Evolutionary conservation across 257 asterid species (phyloP).

Genomic region (Capsicum chinense): DNA sequence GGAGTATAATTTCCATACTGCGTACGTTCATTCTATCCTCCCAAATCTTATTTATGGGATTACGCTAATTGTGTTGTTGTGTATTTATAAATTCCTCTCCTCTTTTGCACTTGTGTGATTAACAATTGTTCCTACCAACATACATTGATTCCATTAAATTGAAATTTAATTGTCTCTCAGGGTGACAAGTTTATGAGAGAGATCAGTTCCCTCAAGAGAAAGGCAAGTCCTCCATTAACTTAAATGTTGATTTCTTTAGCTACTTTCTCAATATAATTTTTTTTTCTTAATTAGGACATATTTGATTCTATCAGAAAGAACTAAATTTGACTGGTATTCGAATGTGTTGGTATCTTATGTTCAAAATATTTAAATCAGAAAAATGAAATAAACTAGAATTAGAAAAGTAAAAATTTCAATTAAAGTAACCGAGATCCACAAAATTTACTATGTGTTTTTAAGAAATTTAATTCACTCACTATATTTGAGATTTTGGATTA

Average conservation of each 20-base stretch:
- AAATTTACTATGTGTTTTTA: no score
- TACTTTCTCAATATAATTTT: not conserved
- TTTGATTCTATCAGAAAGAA: no score
- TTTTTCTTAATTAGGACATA: not conserved
- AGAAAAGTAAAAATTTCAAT: no score
- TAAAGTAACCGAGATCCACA: no score
- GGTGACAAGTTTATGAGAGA: constrained; percentile 56
- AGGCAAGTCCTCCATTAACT: constrained; percentile 52
- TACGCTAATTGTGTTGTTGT: not conserved
- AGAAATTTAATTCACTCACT: no score
- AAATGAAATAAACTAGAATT: no score
- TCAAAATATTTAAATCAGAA: no score
- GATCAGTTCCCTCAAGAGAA: constrained; percentile 56
- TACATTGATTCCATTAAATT: not conserved
- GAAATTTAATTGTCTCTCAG: constrained; percentile 44
- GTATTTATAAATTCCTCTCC: not conserved
- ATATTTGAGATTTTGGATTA: no score
- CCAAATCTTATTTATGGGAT: not conserved
- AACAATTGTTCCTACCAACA: not conserved
- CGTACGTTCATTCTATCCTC: not conserved
- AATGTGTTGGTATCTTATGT: no score
- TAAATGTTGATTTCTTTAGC: not conserved
- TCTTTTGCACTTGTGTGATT: not conserved
- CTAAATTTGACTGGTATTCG: no score
- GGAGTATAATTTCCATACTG: no score